Base-by-base conservation (phyloP, 768 basidiomycete genomes). In the Tulasnella sp. region DNA sequence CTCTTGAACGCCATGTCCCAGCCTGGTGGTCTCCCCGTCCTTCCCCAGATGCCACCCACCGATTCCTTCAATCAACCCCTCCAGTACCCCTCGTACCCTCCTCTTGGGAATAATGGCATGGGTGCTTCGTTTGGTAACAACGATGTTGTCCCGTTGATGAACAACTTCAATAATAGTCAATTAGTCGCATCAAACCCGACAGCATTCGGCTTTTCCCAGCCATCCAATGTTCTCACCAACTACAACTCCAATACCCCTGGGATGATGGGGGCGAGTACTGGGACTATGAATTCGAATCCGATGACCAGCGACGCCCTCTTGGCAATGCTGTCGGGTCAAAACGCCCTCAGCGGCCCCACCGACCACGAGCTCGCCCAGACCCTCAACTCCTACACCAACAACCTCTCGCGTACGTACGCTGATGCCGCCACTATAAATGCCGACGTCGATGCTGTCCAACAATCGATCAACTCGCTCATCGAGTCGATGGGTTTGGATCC, bases 391-490 rank as follows among this genome's bases (percentile, higher is more conserved):
- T 68, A 69, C 17, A 68, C 69, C 0, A 71, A 74, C 1, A 68
- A 72, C 31, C 66, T 83, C 49, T 74, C 81, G 48, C 74, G 75
- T 62, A 70, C 75, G 0, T 87, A 84, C 73, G 76, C 73, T 45
- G 74, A 72, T 32, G 73, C 85, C 0, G 66, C 74, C 25, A 83
- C 83, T 60, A 81, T 91, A 42, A 80, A 82, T 58, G 74, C 76
- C 43, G 84, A 86, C 56, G 84, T 91, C 25, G 80, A 82, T 61
- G 77, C 78, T 35, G 69, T 90, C 52, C 79, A 84, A 60, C 71
- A 69, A 11, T 81, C 78, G 59, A 80, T 93, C 40, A 77, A 86
- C 58, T 77, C 77, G 5, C 72, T 92, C 59, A 84, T 90, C 29
- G 74, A 83, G 61, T 76, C 76, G 46, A 75, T 89, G 43, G 84